Percentiles rank a stretch among this genome's conserved stretches.
Evolutionary conservation across 805 yeast species (phyloP).

Genomic region (Kodamaea kakaduensis): DNA sequence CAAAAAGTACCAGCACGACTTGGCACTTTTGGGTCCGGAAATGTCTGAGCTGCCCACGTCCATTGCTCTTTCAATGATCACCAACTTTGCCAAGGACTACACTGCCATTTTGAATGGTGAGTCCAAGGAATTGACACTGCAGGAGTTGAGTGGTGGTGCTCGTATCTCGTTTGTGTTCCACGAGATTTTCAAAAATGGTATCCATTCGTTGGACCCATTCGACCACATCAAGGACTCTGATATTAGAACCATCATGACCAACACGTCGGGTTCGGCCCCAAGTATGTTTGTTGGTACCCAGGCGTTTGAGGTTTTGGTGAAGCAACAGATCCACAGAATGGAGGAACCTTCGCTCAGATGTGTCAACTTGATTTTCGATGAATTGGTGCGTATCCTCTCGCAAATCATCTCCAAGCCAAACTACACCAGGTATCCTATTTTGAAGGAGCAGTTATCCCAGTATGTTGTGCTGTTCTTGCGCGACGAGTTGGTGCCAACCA

Average conservation of each 20-base stretch:
- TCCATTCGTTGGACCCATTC: slow-evolving; percentile 88
- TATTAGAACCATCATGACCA: slow-evolving; percentile 94
- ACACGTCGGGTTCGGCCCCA: slow-evolving; percentile 93
- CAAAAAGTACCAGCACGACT: slow-evolving; percentile 73
- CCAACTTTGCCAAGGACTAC: slow-evolving; percentile 89
- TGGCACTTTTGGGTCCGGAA: slow-evolving; percentile 76
- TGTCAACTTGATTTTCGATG: slow-evolving; percentile 88
- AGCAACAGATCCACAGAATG: slow-evolving; percentile 65
- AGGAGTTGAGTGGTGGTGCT: slow-evolving; percentile 96
- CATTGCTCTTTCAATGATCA: slow-evolving; percentile 83
- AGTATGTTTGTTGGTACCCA: slow-evolving; percentile 95
- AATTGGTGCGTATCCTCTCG: slow-evolving; percentile 82
- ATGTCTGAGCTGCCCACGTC: slow-evolving; percentile 85
- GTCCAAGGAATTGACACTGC: slow-evolving; percentile 79
- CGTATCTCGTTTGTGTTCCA: slow-evolving; percentile 96
- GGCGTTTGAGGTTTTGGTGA: slow-evolving; percentile 76
- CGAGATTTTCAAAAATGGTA: slow-evolving; percentile 91
- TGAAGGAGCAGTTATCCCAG: slow-evolving; percentile 81
- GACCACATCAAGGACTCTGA: slow-evolving; percentile 95
- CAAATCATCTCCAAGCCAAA: slow-evolving; percentile 75
- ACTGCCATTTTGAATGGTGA: slow-evolving; percentile 89
- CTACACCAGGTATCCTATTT: slow-evolving; percentile 83
- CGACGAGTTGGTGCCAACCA: slow-evolving; percentile 78
- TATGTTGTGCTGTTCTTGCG: slow-evolving; percentile 77
- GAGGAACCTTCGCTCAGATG: slow-evolving; percentile 91